phyloP scores from a whole-genome alignment of 2,329 filamentous ascomycete genomes.

The Aspergillus hiratsukae region DNA sequence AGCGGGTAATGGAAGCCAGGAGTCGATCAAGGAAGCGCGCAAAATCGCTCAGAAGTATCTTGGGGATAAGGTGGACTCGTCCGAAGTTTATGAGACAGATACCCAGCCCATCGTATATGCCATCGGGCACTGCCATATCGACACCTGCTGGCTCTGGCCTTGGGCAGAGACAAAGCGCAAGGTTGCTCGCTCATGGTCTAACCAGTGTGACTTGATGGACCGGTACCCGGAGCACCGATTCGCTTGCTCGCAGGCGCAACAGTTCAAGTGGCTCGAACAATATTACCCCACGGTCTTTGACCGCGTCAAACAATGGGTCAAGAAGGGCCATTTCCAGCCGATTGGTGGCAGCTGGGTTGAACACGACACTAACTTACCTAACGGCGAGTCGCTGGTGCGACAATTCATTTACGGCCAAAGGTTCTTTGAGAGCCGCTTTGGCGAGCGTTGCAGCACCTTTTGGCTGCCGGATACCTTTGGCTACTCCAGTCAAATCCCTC shows the following conservation, averaged over 20 bases:
- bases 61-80: conserved; percentile 73
- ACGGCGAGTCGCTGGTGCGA: conserved; percentile 86
- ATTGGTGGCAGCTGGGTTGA: conserved; percentile 99
- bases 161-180: conserved; percentile 98
- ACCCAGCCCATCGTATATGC: conserved; percentile 75
- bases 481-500: conserved; percentile 90
- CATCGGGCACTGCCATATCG: conserved; percentile 96
- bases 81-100: conserved; percentile 74
- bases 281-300: conserved; percentile 85
- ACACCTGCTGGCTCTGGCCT: conserved; percentile 98
- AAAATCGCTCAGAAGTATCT: conserved; percentile 80
- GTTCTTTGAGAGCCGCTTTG: conserved; percentile 91
- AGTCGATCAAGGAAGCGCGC: conserved; percentile 73
- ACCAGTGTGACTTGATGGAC: conserved; percentile 92
- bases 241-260: conserved; percentile 88
- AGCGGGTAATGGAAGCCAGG: conserved; percentile 65
- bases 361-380: conserved; percentile 96
- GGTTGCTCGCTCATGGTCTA: conserved; percentile 92
- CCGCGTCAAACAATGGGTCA: conserved; percentile 85
- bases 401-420: conserved; percentile 95
- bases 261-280: conserved; percentile 95
- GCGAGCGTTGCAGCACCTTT: conserved; percentile 82
- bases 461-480: conserved; percentile 99
- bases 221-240: conserved; percentile 92
- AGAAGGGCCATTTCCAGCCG: conserved; percentile 84